Evolutionary conservation across 148 eudicot species (phyloP), one percentile per base, ranked within the genome.

Genomic region (Rhododendron molle): DNA sequence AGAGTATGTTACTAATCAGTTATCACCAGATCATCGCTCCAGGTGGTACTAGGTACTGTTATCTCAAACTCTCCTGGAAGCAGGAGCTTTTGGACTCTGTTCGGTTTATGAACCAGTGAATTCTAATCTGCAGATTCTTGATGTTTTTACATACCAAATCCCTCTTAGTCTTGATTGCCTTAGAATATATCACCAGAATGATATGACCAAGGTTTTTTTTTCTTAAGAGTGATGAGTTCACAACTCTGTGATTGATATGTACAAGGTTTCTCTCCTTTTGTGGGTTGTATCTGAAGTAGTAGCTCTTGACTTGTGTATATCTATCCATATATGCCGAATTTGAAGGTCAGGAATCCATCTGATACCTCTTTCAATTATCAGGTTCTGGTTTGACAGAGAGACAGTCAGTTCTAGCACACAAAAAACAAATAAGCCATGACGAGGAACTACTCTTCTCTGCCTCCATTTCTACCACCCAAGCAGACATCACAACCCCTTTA

Each of bases 401-500:
- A 20, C 36, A 13, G 20, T 30, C 1, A 36, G 14, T 28, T 21
- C 21, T 54, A 7, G 16, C n/a, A 0, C 10, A 84, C 18, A 76
- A 2, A 10, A 69, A 81, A 36, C 72, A 86, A 73, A 34, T 20
- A 77, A 82, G 38, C 49, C 81, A 77, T 87, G 78, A 73, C 28
- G 43, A 81, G 73, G 20, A 71, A 21, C 20, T 76, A 34, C 78
- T 76, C 8, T 83, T 82, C 76, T 72, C 82, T 18, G 26, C 2
- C 43, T 84, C 89, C 81, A 89, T 89, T 82, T 90, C 93, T 81
- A 83, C 88, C 58, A 87, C 88, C 11, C 83, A 92, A 89, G 91
- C 77, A 85, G 99, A 96, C 85, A 93, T 96, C 23, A 95, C 98
- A 71, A 95, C 97, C 4, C 99, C 99, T 46, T 81, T 96, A 47